phyloP scores from a whole-genome alignment of 805 yeast genomes.

The Lachancea thermotolerans region DNA sequence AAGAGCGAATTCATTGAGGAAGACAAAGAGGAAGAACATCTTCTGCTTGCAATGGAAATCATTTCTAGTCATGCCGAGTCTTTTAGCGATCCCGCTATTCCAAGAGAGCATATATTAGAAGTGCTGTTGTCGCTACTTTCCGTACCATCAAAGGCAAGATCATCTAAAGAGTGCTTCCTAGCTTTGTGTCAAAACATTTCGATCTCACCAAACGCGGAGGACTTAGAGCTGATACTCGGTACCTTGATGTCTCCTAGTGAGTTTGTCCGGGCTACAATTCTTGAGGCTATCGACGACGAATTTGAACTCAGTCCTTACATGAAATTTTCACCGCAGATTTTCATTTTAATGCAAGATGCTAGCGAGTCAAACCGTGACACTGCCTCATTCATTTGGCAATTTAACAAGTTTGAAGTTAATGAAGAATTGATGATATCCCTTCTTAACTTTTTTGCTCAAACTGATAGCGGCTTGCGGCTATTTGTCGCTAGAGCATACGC shows the following conservation, averaged over 20 bases:
- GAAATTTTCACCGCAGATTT: constrained; percentile 58
- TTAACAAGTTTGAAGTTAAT: constrained; percentile 43
- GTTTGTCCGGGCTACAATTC: constrained; percentile 70
- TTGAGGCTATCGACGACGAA: constrained; percentile 83
- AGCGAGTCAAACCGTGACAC: constrained; percentile 53
- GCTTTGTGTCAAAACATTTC: constrained; percentile 74
- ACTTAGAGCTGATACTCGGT: constrained; percentile 51
- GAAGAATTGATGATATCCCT: constrained; percentile 37
- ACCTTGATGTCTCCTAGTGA: constrained; percentile 53
- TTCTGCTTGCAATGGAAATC: constrained; percentile 69
- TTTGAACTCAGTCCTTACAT: constrained; percentile 42
- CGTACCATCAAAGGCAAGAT: constrained; percentile 70
- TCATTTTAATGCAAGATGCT: constrained; percentile 72
- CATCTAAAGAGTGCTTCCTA: constrained; percentile 76
- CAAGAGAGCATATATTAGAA: constrained; percentile 57
- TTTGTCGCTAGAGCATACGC: constrained; percentile 64
- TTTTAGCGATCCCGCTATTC: constrained; percentile 60
- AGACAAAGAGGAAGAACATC: constrained; percentile 82
- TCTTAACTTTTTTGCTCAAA: constrained; percentile 45
- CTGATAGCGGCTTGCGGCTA: constrained; percentile 61
- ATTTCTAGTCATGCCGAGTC: constrained; percentile 60
- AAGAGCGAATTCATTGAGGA: constrained; percentile 73
- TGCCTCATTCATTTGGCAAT: constrained; percentile 83
- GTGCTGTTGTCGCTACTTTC: constrained; percentile 62
- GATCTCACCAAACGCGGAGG: constrained; percentile 47